Evolutionary conservation across 306 rosid genomes (phyloP), one percentile per base, ranked within the genome.

Genomic region (Astragalus membranaceus): DNA sequence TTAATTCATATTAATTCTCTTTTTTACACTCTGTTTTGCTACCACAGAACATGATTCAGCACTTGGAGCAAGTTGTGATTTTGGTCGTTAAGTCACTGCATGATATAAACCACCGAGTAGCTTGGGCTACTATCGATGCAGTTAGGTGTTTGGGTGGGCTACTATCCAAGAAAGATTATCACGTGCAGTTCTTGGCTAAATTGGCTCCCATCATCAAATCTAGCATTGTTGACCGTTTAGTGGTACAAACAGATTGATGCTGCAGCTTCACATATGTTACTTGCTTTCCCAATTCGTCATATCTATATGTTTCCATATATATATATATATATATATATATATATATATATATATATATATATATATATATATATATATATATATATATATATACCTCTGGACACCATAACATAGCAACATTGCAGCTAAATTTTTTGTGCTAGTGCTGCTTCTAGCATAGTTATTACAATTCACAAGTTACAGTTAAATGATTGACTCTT

Each of bases 121-220:
- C 36, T 49, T 72, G 73, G 74, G 77, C 74, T 71, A 51, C 78
- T 57, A 49, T 56, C 8, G 7, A 64, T 37, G 69, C 48, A 55
- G 16, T 72, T 26, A 47, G 1, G 30, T 0, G 37, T 23, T 44
- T 47, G 66, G 35, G 49, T 37, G 50, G 9, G 35, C 11, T 13
- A 5, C 42, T 44, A 58, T 5, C 11, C 13, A 12, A 5, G 12
- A 2, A 14, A 8, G 4, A 0, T 20, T 57, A 64, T 71, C 32
- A 47, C 5, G 7, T 10, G 7, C 44, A 52, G 48, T 43, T 71
- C 47, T 10, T 78, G 10, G 10, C 47, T 20, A 8, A 17, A 35
- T 16, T 78, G 26, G 10, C 26, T 72, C 2, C 17, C 36, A 47
- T 71, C 42, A 11, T 47, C 56, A 29, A 13, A 0, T 6, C 0